Evolutionary conservation across 192 early-diverging fungal genomes (phyloP).

Genomic region (Cetraspora pellucida): DNA sequence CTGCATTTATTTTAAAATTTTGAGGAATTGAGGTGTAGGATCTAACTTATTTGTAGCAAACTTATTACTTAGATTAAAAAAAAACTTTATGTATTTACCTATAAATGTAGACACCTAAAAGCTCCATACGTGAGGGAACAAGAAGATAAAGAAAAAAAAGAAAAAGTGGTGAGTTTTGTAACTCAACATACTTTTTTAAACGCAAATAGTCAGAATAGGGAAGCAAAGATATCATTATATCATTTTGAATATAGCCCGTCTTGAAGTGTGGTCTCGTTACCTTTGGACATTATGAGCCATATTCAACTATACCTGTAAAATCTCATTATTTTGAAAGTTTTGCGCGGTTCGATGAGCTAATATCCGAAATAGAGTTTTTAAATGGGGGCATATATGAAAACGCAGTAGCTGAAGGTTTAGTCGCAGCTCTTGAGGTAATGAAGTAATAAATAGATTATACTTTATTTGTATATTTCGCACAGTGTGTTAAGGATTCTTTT

Average conservation of each 20-base stretch:
- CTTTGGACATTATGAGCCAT: constrained; percentile 50
- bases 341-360: constrained; percentile 42
- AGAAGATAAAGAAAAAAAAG: constrained; percentile 43
- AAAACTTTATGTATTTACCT: background rate
- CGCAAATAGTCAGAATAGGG: background rate
- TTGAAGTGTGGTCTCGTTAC: constrained; percentile 51
- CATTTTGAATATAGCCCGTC: constrained; percentile 42
- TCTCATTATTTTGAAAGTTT: constrained; percentile 48
- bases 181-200: background rate
- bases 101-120: constrained; percentile 42
- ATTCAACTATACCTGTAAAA: constrained; percentile 40
- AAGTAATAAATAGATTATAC: background rate
- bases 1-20: no score
- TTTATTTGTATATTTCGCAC: background rate
- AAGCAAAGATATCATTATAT: background rate
- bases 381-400: constrained; percentile 51
- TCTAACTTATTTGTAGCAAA: no score
- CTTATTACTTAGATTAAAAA: no score
- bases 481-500: background rate
- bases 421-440: constrained; percentile 57
- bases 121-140: constrained; percentile 38
- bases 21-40: no score
- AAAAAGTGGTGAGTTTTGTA: constrained; percentile 38
- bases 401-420: constrained; percentile 60
- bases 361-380: constrained; percentile 43